These are phyloP conservation scores for Claviceps sp. DNA, from an alignment of 2,329 filamentous ascomycete genomes.

Conservation along the genomic window DNA sequence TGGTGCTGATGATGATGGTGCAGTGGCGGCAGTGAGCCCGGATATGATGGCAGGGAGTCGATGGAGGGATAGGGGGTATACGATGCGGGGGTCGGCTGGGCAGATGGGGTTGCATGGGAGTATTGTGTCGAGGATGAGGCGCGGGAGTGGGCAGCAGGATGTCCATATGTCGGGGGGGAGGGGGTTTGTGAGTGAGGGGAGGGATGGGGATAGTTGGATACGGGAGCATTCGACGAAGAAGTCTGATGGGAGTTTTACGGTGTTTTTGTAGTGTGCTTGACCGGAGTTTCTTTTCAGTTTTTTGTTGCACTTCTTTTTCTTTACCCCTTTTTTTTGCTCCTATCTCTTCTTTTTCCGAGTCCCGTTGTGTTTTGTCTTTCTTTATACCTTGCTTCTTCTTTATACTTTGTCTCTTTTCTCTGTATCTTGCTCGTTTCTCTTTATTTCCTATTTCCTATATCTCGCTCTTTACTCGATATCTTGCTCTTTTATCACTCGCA, in stretches of 20 bases:
- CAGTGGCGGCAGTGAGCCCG: neutral
- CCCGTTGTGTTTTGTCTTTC: neutral
- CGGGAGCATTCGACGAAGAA: constrained; percentile 10
- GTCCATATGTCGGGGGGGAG: constrained; percentile 8
- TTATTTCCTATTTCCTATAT: too few species aligned
- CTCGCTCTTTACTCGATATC: too few species aligned
- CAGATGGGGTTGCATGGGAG: constrained; percentile 4
- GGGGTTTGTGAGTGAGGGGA: neutral
- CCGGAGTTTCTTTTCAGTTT: neutral
- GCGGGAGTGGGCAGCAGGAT: constrained; percentile 2
- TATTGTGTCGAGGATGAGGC: constrained; percentile 3
- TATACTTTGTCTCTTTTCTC: neutral
- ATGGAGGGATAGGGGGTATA: constrained; percentile 2
- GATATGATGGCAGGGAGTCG: constrained; percentile 7
- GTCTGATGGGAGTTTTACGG: constrained; percentile 14
- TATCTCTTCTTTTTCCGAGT: neutral
- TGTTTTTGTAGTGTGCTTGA: constrained; percentile 10
- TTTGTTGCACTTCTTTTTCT: neutral
- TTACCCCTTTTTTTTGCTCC: neutral
- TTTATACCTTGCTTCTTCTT: neutral
- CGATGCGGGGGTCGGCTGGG: neutral
- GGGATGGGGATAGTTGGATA: constrained; percentile 2
- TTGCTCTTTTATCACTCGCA: too few species aligned
- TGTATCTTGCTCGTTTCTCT: neutral
- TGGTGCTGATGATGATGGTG: constrained; percentile 9